Percentiles rank a stretch among this genome's conserved stretches.
Evolutionary conservation across 306 rosid genomes (phyloP).

Genomic region (Macrotyloma uniflorum): DNA sequence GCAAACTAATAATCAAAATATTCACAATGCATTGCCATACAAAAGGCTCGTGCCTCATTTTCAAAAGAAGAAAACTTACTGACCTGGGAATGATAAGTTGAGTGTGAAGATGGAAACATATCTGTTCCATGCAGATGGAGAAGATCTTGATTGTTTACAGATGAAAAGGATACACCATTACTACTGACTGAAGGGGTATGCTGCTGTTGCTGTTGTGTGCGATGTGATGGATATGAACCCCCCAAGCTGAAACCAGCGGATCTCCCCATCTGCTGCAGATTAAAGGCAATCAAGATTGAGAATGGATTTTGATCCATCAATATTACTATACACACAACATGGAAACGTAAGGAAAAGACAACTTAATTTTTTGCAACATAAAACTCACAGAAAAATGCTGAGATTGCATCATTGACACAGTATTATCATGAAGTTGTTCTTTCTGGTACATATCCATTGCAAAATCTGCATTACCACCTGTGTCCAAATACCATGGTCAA

Average conservation of each 20-base stretch:
- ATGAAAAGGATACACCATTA: slow-evolving; percentile 73
- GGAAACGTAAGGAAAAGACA: not conserved
- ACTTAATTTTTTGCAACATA: not conserved
- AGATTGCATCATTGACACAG: slow-evolving; percentile 89
- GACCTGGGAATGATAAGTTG: slow-evolving; percentile 93
- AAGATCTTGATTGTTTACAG: slow-evolving; percentile 91
- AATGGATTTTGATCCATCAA: slow-evolving; percentile 27
- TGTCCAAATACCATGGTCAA: slow-evolving; percentile 43
- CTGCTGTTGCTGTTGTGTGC: slow-evolving; percentile 81
- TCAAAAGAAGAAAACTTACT: slow-evolving; percentile 17
- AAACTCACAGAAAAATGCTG: slow-evolving; percentile 91
- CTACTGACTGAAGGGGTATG: slow-evolving; percentile 84
- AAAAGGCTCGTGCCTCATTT: not conserved
- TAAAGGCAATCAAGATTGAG: slow-evolving; percentile 31
- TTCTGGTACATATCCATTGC: slow-evolving; percentile 95
- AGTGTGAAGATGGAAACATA: slow-evolving; percentile 82
- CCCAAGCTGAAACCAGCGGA: slow-evolving; percentile 87
- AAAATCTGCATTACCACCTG: slow-evolving; percentile 87
- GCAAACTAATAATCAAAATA: not conserved
- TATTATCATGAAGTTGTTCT: slow-evolving; percentile 91
- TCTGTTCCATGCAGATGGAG: slow-evolving; percentile 88
- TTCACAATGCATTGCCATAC: not conserved
- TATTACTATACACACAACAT: not conserved
- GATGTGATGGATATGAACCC: slow-evolving; percentile 76
- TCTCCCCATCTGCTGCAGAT: slow-evolving; percentile 77